phyloP scores from a whole-genome alignment of 1,284 basidiomycete species.

The Hypsizygus ulmarius region DNA sequence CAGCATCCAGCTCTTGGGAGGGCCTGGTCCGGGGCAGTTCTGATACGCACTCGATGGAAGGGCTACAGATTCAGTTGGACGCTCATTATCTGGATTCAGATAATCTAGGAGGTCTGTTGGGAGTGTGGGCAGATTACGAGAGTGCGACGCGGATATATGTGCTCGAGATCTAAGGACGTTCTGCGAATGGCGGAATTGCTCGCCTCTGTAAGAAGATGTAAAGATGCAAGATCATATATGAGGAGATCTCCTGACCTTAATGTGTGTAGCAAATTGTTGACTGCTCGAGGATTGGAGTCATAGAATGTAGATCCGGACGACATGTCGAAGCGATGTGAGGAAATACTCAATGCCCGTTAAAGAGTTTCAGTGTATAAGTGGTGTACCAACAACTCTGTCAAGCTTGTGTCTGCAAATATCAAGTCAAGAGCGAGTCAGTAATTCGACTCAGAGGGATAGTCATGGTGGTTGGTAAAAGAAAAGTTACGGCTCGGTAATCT shows the following conservation, averaged over 20 bases:
- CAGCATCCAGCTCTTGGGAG: slow-evolving; percentile 49
- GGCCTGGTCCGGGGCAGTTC: slow-evolving; percentile 43
- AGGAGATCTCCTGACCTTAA: slow-evolving; percentile 36
- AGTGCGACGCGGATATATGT: slow-evolving; percentile 30
- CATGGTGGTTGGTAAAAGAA: neutral
- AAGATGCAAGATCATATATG: neutral
- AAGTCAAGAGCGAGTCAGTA: neutral
- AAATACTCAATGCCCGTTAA: too few relatives aligned
- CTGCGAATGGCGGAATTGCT: slow-evolving; percentile 62
- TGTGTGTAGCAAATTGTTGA: slow-evolving; percentile 49
- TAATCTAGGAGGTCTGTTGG: slow-evolving; percentile 36
- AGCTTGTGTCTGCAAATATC: neutral
- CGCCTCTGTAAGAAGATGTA: slow-evolving; percentile 43
- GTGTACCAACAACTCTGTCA: too few relatives aligned
- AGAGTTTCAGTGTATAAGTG: too few relatives aligned
- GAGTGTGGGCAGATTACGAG: slow-evolving; percentile 39
- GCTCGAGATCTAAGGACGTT: slow-evolving; percentile 46
- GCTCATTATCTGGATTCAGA: neutral
- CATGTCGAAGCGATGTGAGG: neutral
- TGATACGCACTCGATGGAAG: slow-evolving; percentile 11
- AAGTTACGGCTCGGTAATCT: neutral
- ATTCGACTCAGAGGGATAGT: neutral
- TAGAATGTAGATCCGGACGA: neutral
- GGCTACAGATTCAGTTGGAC: neutral
- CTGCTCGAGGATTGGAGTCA: slow-evolving; percentile 21